Conservation (phyloP, 192 early-diverging fungal species). For the Cetraspora pellucida region DNA sequence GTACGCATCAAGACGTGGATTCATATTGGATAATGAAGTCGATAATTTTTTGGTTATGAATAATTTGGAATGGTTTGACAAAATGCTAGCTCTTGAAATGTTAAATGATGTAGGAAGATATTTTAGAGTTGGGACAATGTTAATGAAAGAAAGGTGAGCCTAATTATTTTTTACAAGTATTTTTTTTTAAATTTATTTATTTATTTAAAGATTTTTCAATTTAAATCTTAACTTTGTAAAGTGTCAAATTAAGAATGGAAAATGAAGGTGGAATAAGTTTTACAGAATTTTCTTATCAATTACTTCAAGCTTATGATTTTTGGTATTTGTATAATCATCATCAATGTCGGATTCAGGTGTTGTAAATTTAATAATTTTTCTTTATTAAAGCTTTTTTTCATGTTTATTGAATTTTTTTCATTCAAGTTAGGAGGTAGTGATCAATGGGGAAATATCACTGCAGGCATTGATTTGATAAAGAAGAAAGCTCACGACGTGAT, state of each 20-base stretch:
- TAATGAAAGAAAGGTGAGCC: conserved; percentile 76
- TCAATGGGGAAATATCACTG: conserved; percentile 97
- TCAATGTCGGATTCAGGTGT: conserved; percentile 67
- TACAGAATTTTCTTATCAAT: conserved; percentile 95
- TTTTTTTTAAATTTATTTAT: no score
- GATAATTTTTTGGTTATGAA: conserved; percentile 64
- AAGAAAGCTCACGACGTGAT: conserved; percentile 42
- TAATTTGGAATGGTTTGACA: conserved; percentile 80
- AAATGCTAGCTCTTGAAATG: conserved; percentile 76
- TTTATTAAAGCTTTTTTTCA: conserved; percentile 1
- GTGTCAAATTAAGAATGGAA: conserved; percentile 80
- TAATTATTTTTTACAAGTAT: no score
- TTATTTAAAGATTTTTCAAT: neutral
- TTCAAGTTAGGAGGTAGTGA: conserved; percentile 88
- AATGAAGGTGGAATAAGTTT: conserved; percentile 88
- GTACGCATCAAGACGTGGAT: conserved; percentile 47
- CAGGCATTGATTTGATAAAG: conserved; percentile 89
- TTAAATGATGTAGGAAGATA: conserved; percentile 77
- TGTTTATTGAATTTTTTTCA: neutral
- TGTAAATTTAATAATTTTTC: neutral
- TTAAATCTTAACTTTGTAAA: conserved; percentile 30
- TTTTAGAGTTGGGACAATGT: conserved; percentile 80
- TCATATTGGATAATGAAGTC: conserved; percentile 27
- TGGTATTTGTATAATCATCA: conserved; percentile 75
- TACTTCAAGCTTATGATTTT: conserved; percentile 94